Evolutionary conservation across 2,329 filamentous ascomycete species (phyloP).

Genomic region (Diplocarpon rosae): DNA sequence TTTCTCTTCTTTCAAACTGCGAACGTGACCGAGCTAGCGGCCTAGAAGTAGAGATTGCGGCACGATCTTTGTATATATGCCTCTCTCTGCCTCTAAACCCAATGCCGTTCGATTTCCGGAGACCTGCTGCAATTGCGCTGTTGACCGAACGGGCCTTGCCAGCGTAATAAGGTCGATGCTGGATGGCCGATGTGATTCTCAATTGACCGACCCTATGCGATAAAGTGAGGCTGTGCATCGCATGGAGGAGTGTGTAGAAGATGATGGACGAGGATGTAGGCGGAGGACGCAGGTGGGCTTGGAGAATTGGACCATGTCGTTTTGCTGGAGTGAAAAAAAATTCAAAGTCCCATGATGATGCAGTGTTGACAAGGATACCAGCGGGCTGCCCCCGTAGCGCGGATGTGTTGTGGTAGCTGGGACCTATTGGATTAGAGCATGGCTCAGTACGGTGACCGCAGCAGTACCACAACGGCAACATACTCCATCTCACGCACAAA

Average conservation of each 20-base stretch:
- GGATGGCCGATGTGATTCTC: neutral
- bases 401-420: no score
- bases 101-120: conserved; percentile 38
- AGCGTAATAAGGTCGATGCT: conserved; percentile 10
- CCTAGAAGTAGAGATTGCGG: neutral
- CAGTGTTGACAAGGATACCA: no score
- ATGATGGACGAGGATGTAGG: neutral
- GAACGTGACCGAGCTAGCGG: neutral
- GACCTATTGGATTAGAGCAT: no score
- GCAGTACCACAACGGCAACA: no score
- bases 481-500: no score
- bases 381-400: no score
- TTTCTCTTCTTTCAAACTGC: no score
- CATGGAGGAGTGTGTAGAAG: neutral
- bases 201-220: neutral
- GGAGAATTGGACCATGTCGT: no score
- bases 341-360: no score
- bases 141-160: conserved; percentile 44
- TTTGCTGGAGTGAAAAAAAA: no score
- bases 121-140: conserved; percentile 58
- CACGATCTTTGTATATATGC: conserved; percentile 7
- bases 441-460: no score
- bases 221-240: conserved; percentile 2
- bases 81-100: conserved; percentile 19
- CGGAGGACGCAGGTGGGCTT: neutral